A percentile compares a stretch with the other conserved stretches of the same genome.
Conservation (phyloP, 2,329 filamentous ascomycete species). For the Xylariomycetidae sp. region DNA sequence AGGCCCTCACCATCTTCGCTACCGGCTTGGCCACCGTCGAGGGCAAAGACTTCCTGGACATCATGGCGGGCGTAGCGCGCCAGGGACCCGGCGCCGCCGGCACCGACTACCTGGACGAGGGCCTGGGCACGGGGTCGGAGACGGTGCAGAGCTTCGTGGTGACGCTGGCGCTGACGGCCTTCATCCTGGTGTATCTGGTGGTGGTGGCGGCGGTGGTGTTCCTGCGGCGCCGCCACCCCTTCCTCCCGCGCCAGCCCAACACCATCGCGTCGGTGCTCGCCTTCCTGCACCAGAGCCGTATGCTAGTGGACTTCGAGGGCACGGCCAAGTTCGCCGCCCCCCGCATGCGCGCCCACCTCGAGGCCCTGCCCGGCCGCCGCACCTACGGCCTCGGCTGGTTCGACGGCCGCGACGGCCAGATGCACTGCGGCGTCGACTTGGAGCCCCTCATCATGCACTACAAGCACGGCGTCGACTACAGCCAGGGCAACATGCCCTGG, state of each 20-base stretch:
- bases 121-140: conserved; percentile 50
- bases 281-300: conserved; percentile 74
- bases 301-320: conserved; percentile 69
- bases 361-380: conserved; percentile 53
- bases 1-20: conserved; percentile 65
- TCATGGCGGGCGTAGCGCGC: conserved; percentile 17
- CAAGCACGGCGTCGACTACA: conserved; percentile 53
- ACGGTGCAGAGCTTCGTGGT: conserved; percentile 60
- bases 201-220: conserved; percentile 56
- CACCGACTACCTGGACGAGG: conserved; percentile 14
- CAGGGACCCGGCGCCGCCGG: no score
- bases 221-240: conserved; percentile 57
- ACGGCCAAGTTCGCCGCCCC: conserved; percentile 57
- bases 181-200: conserved; percentile 62
- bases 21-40: conserved; percentile 60
- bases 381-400: conserved; percentile 81
- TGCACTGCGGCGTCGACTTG: conserved; percentile 72
- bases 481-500: conserved; percentile 47
- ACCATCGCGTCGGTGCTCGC: conserved; percentile 72
- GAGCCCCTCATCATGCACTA: conserved; percentile 64
- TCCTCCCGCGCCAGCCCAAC: conserved; percentile 71
- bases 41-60: conserved; percentile 51
- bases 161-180: conserved; percentile 53
- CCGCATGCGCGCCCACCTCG: conserved; percentile 57
- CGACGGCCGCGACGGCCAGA: conserved; percentile 62